Evolutionary conservation across 1,139 yeast genomes (phyloP).

Genomic region (Taiozyma onychis): DNA sequence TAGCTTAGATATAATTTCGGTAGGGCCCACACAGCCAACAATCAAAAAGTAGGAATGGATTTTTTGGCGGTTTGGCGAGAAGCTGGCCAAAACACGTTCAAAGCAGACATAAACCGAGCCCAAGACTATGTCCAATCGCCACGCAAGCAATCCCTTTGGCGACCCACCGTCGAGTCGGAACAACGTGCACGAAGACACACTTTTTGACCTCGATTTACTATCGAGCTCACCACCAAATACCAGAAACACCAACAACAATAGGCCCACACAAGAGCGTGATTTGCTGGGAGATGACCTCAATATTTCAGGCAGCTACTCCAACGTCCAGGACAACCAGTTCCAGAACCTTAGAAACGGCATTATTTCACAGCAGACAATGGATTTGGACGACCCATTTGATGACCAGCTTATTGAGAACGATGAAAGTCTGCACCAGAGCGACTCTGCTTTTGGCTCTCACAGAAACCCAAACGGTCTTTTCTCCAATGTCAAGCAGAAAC

Average conservation of each 20-base stretch:
- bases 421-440: constrained; percentile 13
- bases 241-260: neutral
- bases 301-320: constrained; percentile 10
- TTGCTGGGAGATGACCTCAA: constrained; percentile 12
- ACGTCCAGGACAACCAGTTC: constrained; percentile 8
- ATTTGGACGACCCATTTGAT: constrained; percentile 29
- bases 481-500: constrained; percentile 18
- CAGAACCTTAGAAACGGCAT: constrained; percentile 20
- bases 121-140: neutral
- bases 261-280: constrained; percentile 12
- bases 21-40: neutral
- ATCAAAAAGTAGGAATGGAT: neutral
- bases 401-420: constrained; percentile 27
- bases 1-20: neutral
- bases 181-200: constrained; percentile 17
- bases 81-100: neutral
- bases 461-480: constrained; percentile 10
- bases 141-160: constrained; percentile 1
- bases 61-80: neutral
- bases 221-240: constrained; percentile 8
- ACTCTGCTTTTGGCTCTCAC: constrained; percentile 1
- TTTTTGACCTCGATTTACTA: constrained; percentile 27
- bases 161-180: neutral
- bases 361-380: constrained; percentile 27
- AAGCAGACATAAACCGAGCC: neutral